Evolutionary conservation across 225 moss, liverwort and hornwort species (phyloP).

Genomic region (Climacium dendroides): DNA sequence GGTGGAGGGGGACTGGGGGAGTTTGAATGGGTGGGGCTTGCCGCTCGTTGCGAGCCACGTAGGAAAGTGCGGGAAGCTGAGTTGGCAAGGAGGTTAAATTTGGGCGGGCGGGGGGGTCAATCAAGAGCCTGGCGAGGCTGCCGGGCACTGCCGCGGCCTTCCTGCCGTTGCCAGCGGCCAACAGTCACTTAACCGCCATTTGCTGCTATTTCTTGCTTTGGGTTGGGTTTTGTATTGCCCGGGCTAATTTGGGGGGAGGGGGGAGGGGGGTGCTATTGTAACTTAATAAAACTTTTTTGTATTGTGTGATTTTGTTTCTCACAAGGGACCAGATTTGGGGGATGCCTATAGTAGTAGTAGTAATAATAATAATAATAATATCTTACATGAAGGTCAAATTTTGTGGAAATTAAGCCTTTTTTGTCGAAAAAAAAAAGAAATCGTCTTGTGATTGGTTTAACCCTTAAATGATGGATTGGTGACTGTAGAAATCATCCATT

Average conservation of each 20-base stretch:
- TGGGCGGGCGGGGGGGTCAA: background rate
- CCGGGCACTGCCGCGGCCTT: background rate
- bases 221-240: background rate
- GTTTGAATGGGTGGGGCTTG: background rate
- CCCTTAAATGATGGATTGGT: too few relatives aligned
- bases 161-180: background rate
- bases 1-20: background rate
- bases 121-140: background rate
- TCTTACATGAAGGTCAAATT: fast-evolving
- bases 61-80: background rate
- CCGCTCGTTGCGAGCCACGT: background rate
- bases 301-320: background rate
- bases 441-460: background rate
- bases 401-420: background rate
- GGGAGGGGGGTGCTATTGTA: background rate
- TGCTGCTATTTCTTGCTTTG: background rate
- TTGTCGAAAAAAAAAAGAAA: background rate
- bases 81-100: background rate
- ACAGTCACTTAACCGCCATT: background rate
- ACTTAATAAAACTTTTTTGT: too few relatives aligned
- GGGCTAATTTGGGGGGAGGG: background rate
- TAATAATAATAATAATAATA: background rate
- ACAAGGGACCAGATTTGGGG: background rate
- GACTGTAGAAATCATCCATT: too few relatives aligned
- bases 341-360: background rate